Conservation (phyloP, 1,284 basidiomycete genomes). For the Boletus sp. region DNA sequence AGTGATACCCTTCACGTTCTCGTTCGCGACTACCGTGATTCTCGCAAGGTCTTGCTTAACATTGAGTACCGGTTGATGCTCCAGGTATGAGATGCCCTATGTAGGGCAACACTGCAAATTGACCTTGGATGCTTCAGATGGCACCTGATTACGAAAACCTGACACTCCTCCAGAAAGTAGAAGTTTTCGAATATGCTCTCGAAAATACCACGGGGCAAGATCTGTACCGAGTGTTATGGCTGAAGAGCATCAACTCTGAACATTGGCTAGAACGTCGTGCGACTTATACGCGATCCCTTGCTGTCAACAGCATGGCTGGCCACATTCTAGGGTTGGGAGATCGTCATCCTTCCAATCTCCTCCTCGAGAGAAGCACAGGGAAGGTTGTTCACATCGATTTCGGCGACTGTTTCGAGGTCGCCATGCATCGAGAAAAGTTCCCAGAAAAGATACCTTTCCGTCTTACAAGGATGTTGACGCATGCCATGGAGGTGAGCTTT, state of each 20-base stretch:
- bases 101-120: not conserved
- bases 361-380: conserved; percentile 90
- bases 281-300: conserved; percentile 95
- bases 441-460: conserved; percentile 99
- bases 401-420: conserved; percentile 92
- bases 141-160: conserved; percentile 98
- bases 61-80: conserved; percentile 99
- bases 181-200: conserved; percentile 98
- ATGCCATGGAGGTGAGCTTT: conserved; percentile 91
- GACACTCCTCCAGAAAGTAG: conserved; percentile 94
- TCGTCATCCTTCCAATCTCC: conserved; percentile 93
- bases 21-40: conserved; percentile 93
- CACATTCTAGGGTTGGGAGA: conserved; percentile 99
- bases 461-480: conserved; percentile 95
- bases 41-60: conserved; percentile 93
- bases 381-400: conserved; percentile 98
- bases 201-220: conserved; percentile 99
- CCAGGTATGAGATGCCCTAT: conserved; percentile 52
- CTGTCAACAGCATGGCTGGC: conserved; percentile 94
- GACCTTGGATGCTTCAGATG: conserved; percentile 60
- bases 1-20: conserved; percentile 98
- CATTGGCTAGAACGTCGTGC: conserved; percentile 97
- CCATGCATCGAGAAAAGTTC: conserved; percentile 97
- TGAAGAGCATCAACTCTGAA: conserved; percentile 93
- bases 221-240: conserved; percentile 96